phyloP scores from a whole-genome alignment of 495 filamentous ascomycete species.

The Xylaria grammica region DNA sequence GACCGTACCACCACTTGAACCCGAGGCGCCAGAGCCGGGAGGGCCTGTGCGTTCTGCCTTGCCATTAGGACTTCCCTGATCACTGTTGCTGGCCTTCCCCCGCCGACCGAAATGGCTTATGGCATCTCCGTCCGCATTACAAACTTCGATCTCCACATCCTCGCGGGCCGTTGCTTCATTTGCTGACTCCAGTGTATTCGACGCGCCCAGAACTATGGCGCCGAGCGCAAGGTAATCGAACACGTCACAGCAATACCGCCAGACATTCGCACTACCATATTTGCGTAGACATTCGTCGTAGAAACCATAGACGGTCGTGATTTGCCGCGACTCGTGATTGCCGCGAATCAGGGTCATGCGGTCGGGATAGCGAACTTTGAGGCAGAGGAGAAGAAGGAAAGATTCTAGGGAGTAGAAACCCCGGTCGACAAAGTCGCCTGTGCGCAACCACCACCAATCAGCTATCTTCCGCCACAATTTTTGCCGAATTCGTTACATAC shows the following conservation, averaged over 20 bases:
- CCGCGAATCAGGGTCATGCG: constrained; percentile 96
- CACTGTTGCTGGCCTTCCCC: constrained; percentile 23
- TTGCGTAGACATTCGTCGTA: constrained; percentile 98
- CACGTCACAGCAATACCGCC: constrained; percentile 98
- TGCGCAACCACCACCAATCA: constrained; percentile 14
- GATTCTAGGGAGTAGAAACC: constrained; percentile 98
- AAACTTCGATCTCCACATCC: constrained; percentile 91
- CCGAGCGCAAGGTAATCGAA: constrained; percentile 98
- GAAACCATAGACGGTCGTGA: constrained; percentile 98
- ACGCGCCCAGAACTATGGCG: constrained; percentile 89
- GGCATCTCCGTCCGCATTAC: constrained; percentile 79
- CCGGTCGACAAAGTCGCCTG: constrained; percentile 95
- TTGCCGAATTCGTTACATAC: constrained; percentile 40
- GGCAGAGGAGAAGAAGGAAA: constrained; percentile 89
- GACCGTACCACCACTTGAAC: constrained; percentile 65
- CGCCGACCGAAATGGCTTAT: constrained; percentile 64
- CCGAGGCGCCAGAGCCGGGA: constrained; percentile 78
- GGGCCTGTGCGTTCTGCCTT: constrained; percentile 63
- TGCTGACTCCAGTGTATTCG: constrained; percentile 67
- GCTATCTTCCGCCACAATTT: not conserved
- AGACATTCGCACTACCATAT: constrained; percentile 96
- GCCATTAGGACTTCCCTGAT: constrained; percentile 47
- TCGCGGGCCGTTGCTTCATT: constrained; percentile 57
- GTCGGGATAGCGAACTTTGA: constrained; percentile 97
- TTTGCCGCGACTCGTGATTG: constrained; percentile 97